Evolutionary conservation across 2,329 filamentous ascomycete species (phyloP), one percentile per base, ranked within the genome.

Genomic region (Chaetomium olivaceum): DNA sequence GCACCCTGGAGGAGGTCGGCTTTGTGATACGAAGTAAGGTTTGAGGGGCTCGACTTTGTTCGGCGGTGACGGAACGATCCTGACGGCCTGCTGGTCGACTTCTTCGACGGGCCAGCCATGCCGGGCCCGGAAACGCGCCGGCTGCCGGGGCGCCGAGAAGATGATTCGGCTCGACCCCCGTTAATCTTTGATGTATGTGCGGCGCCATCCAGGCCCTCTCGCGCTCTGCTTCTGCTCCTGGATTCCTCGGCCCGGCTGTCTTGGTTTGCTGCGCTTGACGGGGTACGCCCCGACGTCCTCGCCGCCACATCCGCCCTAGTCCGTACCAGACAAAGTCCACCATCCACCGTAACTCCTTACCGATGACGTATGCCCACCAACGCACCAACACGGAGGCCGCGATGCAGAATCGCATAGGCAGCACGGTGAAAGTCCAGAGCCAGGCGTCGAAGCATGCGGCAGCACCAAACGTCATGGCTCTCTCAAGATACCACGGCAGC

Each of bases 401-500:
- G 65, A 93, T 90, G 62, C 91, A 77, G 72, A 99, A 98, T 2
- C 95, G 87, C 66, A 99, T 84, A 0, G 95, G 95, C 0, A 99
- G 81, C 54, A 99, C 97, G 0, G 95, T 99, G 72, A 99, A 96
- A 0, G 92, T 96, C 78, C 97, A 95, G 1, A 99, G 85, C 93
- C 94, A 99, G 1, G 94, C 91, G 76, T 99, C 95, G 6, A 99
- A 82, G 77, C 95, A 99, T 7, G 94, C 93, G 39, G 98, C 79
- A 0, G 91, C 89, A 7, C 95, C 95, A 78, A 99, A 98, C 66
- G 89, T 87, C 6, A 99, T 84, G 0, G 93, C 90, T 55, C 90
- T 86, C 78, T 99, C 95, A 5, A 99, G 83, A 67, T 90, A 91
- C 0, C 87, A 85, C 0, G 94, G 93, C 3, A 99, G 80, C 29